phyloP scores from a whole-genome alignment of 805 yeast genomes.

The Teunomyces kruisii region DNA sequence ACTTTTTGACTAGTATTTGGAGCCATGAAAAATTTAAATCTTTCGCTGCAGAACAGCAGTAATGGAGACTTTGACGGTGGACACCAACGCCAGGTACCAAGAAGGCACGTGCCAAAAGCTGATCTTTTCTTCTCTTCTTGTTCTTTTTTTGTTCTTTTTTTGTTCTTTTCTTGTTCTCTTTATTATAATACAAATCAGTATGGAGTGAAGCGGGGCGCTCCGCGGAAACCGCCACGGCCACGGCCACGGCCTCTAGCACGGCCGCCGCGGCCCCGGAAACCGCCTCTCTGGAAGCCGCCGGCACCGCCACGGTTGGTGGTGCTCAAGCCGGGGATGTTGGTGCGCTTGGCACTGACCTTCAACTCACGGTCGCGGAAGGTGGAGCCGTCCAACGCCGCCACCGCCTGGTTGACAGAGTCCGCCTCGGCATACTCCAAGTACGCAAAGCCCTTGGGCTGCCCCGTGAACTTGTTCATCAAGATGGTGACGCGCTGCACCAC shows the following conservation, averaged over 20 bases:
- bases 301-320: constrained; percentile 32
- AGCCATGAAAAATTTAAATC: too few species aligned
- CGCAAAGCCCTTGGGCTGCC: constrained; percentile 85
- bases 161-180: not conserved
- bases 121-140: too few species aligned
- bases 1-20: too few species aligned
- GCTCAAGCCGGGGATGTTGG: constrained; percentile 73
- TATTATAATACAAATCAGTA: constrained; percentile 8
- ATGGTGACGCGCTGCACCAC: constrained; percentile 79
- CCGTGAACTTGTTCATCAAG: constrained; percentile 67
- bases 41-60: too few species aligned
- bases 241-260: constrained; percentile 34
- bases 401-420: constrained; percentile 62
- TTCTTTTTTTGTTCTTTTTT: too few species aligned
- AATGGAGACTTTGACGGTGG: not conserved
- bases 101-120: too few species aligned
- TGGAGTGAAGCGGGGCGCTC: constrained; percentile 14
- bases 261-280: constrained; percentile 26
- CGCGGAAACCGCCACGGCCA: constrained; percentile 13
- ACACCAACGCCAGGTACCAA: too few species aligned
- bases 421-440: constrained; percentile 79
- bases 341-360: constrained; percentile 75
- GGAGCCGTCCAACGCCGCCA: constrained; percentile 59
- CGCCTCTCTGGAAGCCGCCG: constrained; percentile 19
- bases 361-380: constrained; percentile 67